These are phyloP conservation scores for Mucor plumbeus DNA, from an alignment of 371 early-diverging fungal species.

Conservation along the genomic window DNA sequence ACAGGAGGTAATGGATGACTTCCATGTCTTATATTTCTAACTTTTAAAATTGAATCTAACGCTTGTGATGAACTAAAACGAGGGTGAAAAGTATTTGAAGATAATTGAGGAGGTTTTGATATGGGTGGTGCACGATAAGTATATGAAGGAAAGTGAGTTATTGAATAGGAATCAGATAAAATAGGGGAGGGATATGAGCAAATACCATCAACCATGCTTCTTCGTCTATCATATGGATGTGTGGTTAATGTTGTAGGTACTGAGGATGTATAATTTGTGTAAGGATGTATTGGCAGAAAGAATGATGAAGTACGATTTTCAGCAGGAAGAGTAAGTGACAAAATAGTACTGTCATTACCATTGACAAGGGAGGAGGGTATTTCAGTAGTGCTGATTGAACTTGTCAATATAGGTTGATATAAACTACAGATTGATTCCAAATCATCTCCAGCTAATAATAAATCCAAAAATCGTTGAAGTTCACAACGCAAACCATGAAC, in stretches of 20 bases:
- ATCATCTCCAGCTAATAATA: conserved; percentile 47
- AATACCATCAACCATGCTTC: conserved; percentile 39
- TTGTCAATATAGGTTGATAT: conserved; percentile 16
- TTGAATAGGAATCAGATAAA: conserved; percentile 5
- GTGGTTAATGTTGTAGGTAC: not conserved
- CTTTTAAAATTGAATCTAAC: conserved; percentile 23
- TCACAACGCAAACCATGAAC: conserved; percentile 79
- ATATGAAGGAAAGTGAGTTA: conserved; percentile 8
- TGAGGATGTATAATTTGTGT: conserved; percentile 6
- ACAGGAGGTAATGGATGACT: conserved; percentile 33
- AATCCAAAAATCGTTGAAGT: conserved; percentile 72
- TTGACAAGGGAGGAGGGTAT: conserved; percentile 13
- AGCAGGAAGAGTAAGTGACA: conserved; percentile 20
- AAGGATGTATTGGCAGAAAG: conserved; percentile 19
- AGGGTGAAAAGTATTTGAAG: conserved; percentile 19
- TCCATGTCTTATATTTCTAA: conserved; percentile 31
- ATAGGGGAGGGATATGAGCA: conserved; percentile 20
- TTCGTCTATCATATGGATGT: conserved; percentile 32
- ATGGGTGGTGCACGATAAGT: conserved; percentile 14
- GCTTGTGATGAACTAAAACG: conserved; percentile 35
- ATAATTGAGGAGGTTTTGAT: not conserved
- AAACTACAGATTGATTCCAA: conserved; percentile 19
- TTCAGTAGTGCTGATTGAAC: not conserved
- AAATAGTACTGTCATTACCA: not conserved
- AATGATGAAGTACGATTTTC: conserved; percentile 13